Percentiles rank a stretch among this genome's conserved stretches.
Evolutionary conservation across 352 stramenopile genomes (phyloP).

Genomic region (Hyaloperonospora arabidopsidis): DNA sequence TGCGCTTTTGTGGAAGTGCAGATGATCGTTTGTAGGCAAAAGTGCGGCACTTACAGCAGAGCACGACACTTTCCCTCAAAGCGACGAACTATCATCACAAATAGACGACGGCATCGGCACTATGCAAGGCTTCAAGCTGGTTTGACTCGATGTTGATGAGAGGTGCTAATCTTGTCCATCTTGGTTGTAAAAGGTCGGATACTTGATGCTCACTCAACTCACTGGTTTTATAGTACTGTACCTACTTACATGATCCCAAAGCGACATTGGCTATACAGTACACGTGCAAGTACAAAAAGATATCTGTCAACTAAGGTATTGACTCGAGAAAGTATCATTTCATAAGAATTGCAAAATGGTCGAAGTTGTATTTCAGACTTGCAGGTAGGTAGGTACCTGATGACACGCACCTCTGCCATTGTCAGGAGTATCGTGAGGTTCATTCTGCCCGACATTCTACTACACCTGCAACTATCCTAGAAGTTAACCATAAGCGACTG

Average conservation of each 20-base stretch:
- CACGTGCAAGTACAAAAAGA: too few species aligned
- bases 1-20: conserved; percentile 15
- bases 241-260: neutral
- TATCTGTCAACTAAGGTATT: too few species aligned
- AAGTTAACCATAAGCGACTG: too few species aligned
- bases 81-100: conserved; percentile 25
- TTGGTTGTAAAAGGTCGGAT: conserved; percentile 17
- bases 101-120: conserved; percentile 27
- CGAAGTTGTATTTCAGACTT: too few species aligned
- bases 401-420: too few species aligned
- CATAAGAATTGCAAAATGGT: too few species aligned
- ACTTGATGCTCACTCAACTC: neutral
- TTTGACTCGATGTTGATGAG: conserved; percentile 1
- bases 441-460: too few species aligned
- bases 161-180: conserved; percentile 6
- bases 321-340: too few species aligned
- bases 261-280: too few species aligned
- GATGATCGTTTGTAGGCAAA: conserved; percentile 27
- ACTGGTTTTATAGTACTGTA: neutral
- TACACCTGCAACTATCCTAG: too few species aligned
- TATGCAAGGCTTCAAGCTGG: conserved; percentile 3
- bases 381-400: too few species aligned
- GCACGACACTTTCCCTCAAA: conserved; percentile 26
- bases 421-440: too few species aligned
- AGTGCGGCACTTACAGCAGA: conserved; percentile 13